These are phyloP conservation scores for Ceratocystis destructans DNA, from an alignment of 2,329 filamentous ascomycete genomes.

Conservation along the genomic window DNA sequence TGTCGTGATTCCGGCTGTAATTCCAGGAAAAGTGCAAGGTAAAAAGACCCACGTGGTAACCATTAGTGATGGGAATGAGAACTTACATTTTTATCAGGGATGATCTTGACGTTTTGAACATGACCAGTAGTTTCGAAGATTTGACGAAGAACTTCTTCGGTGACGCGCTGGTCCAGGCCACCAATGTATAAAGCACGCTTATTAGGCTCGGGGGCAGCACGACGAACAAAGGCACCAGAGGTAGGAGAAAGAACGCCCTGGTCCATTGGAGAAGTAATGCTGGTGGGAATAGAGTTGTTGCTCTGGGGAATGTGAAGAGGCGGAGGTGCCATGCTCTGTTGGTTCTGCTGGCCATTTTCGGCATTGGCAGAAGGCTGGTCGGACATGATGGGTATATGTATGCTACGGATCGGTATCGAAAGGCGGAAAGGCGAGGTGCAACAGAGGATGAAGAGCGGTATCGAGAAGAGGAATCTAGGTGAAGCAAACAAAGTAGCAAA, in stretches of 20 bases:
- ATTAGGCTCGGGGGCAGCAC: constrained; percentile 92
- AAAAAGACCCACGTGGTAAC: background rate
- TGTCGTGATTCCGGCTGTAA: background rate
- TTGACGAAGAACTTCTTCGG: constrained; percentile 88
- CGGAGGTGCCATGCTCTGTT: constrained; percentile 78
- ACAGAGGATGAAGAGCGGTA: background rate
- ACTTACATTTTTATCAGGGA: constrained; percentile 97
- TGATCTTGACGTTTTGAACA: constrained; percentile 98
- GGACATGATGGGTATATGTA: constrained; percentile 47
- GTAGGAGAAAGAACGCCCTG: constrained; percentile 72
- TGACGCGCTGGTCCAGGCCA: constrained; percentile 85
- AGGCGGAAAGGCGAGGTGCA: constrained; percentile 14
- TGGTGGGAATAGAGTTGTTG: constrained; percentile 86
- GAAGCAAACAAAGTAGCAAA: background rate
- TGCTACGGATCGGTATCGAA: constrained; percentile 12
- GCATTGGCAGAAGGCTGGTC: constrained; percentile 33
- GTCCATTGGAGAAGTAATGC: constrained; percentile 77
- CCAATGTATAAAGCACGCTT: constrained; percentile 95
- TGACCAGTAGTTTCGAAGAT: constrained; percentile 98
- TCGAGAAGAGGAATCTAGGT: constrained; percentile 4
- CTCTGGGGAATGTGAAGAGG: constrained; percentile 91
- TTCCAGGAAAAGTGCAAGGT: background rate
- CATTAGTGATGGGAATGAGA: background rate
- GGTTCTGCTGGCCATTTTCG: constrained; percentile 60
- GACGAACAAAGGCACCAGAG: constrained; percentile 66